Conservation (phyloP, 2,329 filamentous ascomycete genomes). For the Calonectria naviculata region DNA sequence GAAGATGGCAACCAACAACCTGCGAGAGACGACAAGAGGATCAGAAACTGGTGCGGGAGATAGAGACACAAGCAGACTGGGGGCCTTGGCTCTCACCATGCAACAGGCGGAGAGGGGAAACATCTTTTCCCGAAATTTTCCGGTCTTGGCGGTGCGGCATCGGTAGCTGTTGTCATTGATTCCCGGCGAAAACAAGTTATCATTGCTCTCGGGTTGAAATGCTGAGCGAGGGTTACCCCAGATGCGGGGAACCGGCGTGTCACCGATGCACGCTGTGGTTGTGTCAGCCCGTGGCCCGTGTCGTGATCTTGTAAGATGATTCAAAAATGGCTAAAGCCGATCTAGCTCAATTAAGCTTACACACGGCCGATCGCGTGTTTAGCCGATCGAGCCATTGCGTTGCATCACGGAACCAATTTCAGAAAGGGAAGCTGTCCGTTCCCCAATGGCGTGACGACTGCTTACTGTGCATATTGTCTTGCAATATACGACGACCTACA, state of each 20-base stretch:
- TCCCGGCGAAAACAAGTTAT: background rate
- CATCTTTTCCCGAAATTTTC: background rate
- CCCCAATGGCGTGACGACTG: background rate
- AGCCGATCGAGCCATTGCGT: background rate
- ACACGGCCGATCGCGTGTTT: background rate
- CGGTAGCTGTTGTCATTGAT: background rate
- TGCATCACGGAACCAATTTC: background rate
- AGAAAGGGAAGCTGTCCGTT: background rate
- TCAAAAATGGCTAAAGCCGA: background rate
- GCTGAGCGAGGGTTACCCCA: background rate
- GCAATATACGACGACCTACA: too few species aligned
- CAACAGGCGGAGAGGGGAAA: background rate
- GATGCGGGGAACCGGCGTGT: background rate
- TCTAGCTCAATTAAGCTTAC: background rate
- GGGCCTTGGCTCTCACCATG: background rate
- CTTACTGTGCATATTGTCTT: background rate
- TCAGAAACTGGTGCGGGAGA: background rate
- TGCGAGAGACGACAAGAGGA: too few species aligned
- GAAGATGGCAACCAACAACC: too few species aligned
- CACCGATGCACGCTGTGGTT: background rate
- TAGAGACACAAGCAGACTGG: background rate
- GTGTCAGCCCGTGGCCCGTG: background rate
- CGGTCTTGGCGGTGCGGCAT: background rate
- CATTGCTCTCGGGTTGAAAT: background rate
- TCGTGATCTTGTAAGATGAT: too few species aligned